Evolutionary conservation across 1,284 basidiomycete genomes (phyloP).

Genomic region (Tilletiopsis washingtonensis): DNA sequence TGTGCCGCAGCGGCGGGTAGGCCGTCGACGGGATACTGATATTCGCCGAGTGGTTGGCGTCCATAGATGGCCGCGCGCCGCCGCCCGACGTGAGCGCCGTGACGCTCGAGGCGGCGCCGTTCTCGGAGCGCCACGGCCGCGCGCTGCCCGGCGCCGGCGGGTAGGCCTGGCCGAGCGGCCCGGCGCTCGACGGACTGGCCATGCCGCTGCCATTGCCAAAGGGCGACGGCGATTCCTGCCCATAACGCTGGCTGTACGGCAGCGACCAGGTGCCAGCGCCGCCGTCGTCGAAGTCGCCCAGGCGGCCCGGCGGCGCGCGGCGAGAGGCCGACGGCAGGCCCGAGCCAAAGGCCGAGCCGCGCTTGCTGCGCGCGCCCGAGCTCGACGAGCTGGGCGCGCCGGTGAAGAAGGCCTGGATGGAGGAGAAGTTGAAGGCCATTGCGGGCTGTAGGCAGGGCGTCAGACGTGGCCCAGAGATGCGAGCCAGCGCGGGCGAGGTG

Average conservation of each 20-base stretch:
- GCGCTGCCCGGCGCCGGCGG: conserved; percentile 15
- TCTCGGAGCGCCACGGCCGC: conserved; percentile 13
- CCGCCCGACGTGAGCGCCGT: not conserved
- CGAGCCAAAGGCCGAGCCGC: conserved; percentile 16
- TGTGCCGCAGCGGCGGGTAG: conserved; percentile 40
- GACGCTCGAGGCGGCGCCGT: conserved; percentile 13
- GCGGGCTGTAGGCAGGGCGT: no score
- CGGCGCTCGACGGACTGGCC: not conserved
- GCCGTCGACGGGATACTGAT: conserved; percentile 28
- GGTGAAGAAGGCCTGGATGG: not conserved
- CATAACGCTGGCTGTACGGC: conserved; percentile 22
- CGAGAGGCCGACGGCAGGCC: conserved; percentile 21
- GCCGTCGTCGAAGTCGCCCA: conserved; percentile 11
- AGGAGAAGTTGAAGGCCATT: not conserved
- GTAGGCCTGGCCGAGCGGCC: conserved; percentile 5
- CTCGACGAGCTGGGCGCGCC: not conserved
- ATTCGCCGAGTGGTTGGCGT: conserved; percentile 14
- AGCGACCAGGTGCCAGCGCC: conserved; percentile 24
- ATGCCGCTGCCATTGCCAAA: no score
- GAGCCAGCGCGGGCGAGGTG: no score
- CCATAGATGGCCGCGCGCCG: not conserved
- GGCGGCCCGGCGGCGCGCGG: conserved; percentile 17
- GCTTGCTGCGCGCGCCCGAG: conserved; percentile 7
- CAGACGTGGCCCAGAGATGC: no score
- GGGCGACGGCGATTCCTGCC: not conserved